Conservation (phyloP, 306 rosid species). For the Malus orientalis region DNA sequence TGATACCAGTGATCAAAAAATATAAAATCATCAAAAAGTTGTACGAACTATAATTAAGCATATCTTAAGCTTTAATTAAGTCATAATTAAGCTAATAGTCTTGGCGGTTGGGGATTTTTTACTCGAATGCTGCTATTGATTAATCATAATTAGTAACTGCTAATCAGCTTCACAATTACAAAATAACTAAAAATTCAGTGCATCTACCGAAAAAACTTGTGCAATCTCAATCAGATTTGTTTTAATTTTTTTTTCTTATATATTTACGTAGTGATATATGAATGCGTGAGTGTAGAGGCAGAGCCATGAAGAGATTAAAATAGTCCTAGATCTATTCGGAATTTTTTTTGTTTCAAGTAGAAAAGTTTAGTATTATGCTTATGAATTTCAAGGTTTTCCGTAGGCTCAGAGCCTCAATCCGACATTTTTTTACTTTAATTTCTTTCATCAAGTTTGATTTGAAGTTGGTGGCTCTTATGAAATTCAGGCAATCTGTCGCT, state of each 20-base stretch:
- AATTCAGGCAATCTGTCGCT: too few relatives aligned
- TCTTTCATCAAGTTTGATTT: too few relatives aligned
- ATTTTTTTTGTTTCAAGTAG: too few relatives aligned
- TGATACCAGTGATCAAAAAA: constrained; percentile 18
- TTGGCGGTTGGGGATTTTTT: constrained; percentile 28
- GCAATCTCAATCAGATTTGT: neutral
- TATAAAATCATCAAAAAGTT: constrained; percentile 32
- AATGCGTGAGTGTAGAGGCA: neutral
- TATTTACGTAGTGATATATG: neutral
- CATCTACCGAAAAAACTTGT: neutral
- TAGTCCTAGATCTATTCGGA: too few relatives aligned
- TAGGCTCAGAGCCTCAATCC: too few relatives aligned
- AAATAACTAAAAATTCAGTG: constrained; percentile 4
- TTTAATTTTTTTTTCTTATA: neutral
- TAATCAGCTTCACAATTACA: neutral
- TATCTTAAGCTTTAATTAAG: constrained; percentile 37
- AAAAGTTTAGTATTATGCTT: too few relatives aligned
- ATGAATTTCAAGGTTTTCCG: too few relatives aligned
- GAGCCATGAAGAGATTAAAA: too few relatives aligned
- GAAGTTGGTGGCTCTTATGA: too few relatives aligned
- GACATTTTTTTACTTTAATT: too few relatives aligned
- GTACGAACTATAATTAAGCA: constrained; percentile 23
- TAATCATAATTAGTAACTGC: neutral
- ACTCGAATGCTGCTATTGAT: constrained; percentile 18
- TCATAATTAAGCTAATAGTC: constrained; percentile 25